A percentile compares a stretch with the other conserved stretches of the same genome.
phyloP scores from a whole-genome alignment of 2,329 filamentous ascomycete species.

The Fusarium sp. region DNA sequence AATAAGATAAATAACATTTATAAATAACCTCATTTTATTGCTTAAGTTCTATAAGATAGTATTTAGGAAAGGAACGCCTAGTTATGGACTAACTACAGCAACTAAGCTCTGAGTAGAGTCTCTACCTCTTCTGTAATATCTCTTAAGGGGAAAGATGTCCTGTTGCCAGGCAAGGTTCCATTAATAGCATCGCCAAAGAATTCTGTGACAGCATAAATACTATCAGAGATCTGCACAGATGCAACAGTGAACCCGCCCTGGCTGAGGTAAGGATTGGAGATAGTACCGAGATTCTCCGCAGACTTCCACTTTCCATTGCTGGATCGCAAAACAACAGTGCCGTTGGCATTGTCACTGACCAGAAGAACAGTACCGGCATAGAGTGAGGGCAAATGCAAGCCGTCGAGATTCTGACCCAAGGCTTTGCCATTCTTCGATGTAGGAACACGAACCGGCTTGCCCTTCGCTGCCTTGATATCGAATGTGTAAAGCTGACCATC shows the following conservation, averaged over 20 bases:
- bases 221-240: slow-evolving; percentile 19
- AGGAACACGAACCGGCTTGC: not conserved
- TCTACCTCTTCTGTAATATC: slow-evolving; percentile 12
- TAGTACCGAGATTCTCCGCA: slow-evolving; percentile 49
- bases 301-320: slow-evolving; percentile 49
- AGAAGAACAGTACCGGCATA: slow-evolving; percentile 50
- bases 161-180: not conserved
- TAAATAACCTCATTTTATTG: not conserved
- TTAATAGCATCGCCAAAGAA: slow-evolving; percentile 13
- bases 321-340: slow-evolving; percentile 51
- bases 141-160: slow-evolving; percentile 2
- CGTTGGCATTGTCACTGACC: slow-evolving; percentile 44
- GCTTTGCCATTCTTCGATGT: not conserved
- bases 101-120: not conserved
- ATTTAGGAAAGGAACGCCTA: no score
- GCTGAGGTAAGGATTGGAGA: slow-evolving; percentile 35
- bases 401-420: slow-evolving; percentile 36
- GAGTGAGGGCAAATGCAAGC: slow-evolving; percentile 47
- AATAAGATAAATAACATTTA: no score
- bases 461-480: slow-evolving; percentile 38
- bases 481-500: slow-evolving; percentile 50
- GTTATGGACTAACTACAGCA: accelerated
- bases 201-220: slow-evolving; percentile 5
- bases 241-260: slow-evolving; percentile 26
- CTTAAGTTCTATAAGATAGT: not conserved